Base-by-base conservation (phyloP, 352 stramenopile species). In the Albugo candida region DNA sequence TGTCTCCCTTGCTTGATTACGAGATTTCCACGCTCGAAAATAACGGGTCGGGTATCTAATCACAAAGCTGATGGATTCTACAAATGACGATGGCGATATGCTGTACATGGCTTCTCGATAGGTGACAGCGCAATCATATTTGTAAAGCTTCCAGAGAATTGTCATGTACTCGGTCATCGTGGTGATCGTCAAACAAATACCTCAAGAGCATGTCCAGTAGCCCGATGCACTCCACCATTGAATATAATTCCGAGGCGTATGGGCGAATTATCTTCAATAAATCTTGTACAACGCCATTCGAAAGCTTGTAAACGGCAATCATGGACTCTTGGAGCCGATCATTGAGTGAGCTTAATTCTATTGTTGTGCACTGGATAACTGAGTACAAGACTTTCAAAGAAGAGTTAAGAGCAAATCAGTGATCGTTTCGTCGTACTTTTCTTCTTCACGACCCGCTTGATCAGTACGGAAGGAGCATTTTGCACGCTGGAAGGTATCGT, bases 201-300 rank as follows among this genome's bases (percentile, higher is more conserved):
- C 79, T 89, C 18, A 94, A 59, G 11, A 95, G 61, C 80, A 96
- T 94, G 44, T 96, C 86, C 17, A 96, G 60, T 19, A 95, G 51
- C n/a, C 83, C 77, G 10, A 94, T 61, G 45, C 75, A 85, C 58
- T 95, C 84, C 27, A 84, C 67, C 64, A 92, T 86, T 13, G 70
- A 64, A 49, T 93, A 93, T 48, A 96, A 70, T 4, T 63, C 55
- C 11, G 68, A 64, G 1, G 86, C 67, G 43, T 66, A 61, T 18
- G 81, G 67, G 10, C 71, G 67, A 45, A 96, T 82, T 46, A 76
- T 70, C 46, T 84, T 61, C 10, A 93, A 61, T 2, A 95, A 55
- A 11, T 76, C 58, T 47, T 94, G 81, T 17, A 95, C 76, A 12
- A 89, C 66, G 17, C 63, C 58, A 49, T 93, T 89, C 1, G 85